Evolutionary conservation across 2,329 filamentous ascomycete species (phyloP).

Genomic region (Hypoxylon rubiginosum): DNA sequence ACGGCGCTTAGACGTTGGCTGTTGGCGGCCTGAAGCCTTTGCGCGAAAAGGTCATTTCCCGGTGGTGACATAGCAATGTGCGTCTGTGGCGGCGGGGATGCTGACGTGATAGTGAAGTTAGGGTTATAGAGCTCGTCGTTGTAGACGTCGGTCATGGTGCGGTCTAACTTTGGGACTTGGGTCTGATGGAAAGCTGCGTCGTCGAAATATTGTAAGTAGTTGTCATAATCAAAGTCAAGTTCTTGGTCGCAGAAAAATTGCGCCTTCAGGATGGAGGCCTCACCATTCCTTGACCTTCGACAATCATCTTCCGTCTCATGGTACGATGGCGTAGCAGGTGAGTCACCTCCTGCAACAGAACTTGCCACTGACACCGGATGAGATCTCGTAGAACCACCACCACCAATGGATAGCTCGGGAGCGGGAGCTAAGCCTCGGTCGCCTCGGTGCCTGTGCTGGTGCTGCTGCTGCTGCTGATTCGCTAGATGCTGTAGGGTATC

Average conservation of each 20-base stretch:
- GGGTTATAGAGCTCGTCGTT: slow-evolving; percentile 88
- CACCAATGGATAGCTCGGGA: slow-evolving; percentile 59
- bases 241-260: slow-evolving; percentile 46
- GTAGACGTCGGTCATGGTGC: slow-evolving; percentile 88
- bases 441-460: slow-evolving; percentile 56
- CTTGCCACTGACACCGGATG: slow-evolving; percentile 70
- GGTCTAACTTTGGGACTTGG: slow-evolving; percentile 79
- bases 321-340: slow-evolving; percentile 68
- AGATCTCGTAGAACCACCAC: slow-evolving; percentile 56
- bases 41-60: slow-evolving; percentile 74
- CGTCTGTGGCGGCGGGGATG: slow-evolving; percentile 63
- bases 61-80: slow-evolving; percentile 64
- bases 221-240: slow-evolving; percentile 59
- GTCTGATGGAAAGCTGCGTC: slow-evolving; percentile 67
- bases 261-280: slow-evolving; percentile 51
- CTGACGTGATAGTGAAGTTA: slow-evolving; percentile 70
- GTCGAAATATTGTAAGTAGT: slow-evolving; percentile 75
- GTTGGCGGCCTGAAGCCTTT: slow-evolving; percentile 84
- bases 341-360: slow-evolving; percentile 68
- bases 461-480: slow-evolving; percentile 57
- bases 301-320: slow-evolving; percentile 61
- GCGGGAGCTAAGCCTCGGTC: slow-evolving; percentile 61
- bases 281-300: slow-evolving; percentile 69
- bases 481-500: slow-evolving; percentile 41
- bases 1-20: slow-evolving; percentile 75